These are phyloP conservation scores for Pleurotus salmoneostramineus DNA, from an alignment of 768 basidiomycete species.

Conservation along the genomic window DNA sequence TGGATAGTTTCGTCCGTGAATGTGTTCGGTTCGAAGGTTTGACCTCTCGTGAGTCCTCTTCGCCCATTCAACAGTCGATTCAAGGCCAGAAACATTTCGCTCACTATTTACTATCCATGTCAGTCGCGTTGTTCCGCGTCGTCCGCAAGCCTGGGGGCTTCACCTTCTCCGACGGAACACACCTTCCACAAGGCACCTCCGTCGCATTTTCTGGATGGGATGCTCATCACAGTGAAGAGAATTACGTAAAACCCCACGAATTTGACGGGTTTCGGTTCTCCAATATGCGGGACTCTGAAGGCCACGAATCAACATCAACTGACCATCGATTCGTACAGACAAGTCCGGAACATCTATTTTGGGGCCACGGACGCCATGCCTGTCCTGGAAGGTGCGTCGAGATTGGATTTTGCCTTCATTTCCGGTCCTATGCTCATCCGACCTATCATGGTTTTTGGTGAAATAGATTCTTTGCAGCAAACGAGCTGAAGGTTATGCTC, in stretches of 20 bases:
- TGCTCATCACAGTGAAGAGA: conserved; percentile 4
- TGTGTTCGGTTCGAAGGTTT: conserved; percentile 26
- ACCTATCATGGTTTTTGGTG: conserved; percentile 12
- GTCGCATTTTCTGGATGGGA: conserved; percentile 11
- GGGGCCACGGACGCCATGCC: conserved; percentile 20
- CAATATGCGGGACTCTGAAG: conserved; percentile 10
- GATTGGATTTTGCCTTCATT: not conserved
- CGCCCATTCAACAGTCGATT: not conserved
- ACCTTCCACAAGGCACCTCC: conserved; percentile 16
- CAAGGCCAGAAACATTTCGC: not conserved
- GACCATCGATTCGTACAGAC: conserved; percentile 13
- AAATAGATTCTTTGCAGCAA: conserved; percentile 18
- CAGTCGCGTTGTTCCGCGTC: conserved; percentile 22
- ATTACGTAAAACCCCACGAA: not conserved
- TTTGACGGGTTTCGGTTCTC: conserved; percentile 17
- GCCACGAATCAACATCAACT: not conserved
- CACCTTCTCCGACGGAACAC: conserved; percentile 28
- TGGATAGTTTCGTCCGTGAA: conserved; percentile 47
- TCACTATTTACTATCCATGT: no score
- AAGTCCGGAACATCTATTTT: conserved; percentile 10
- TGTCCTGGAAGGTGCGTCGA: conserved; percentile 12
- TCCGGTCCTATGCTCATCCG: no score
- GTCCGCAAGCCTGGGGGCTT: conserved; percentile 20
- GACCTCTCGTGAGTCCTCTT: conserved; percentile 14
- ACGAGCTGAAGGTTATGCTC: conserved; percentile 18